These are phyloP conservation scores for Spirogloea muscicola DNA, from an alignment of 139 green algal species.

Conservation along the genomic window DNA sequence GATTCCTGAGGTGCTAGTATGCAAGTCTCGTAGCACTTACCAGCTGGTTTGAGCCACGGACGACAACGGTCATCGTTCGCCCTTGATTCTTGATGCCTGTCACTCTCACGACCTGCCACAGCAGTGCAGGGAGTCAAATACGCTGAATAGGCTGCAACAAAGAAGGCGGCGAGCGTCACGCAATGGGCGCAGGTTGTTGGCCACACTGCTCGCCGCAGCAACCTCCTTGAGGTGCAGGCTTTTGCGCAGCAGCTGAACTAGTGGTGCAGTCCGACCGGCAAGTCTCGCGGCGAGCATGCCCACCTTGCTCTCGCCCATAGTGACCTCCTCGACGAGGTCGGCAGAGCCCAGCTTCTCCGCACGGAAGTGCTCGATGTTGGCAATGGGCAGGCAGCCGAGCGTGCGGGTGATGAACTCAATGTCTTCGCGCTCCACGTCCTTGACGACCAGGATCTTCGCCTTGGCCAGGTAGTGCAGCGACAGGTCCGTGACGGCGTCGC, in stretches of 20 bases:
- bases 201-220: no score
- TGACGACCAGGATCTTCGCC: conserved; percentile 99
- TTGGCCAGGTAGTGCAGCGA: conserved; percentile 94
- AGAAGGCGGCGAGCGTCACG: no score
- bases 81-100: conserved; percentile 86
- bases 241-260: no score
- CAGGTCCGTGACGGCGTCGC: conserved; percentile 94
- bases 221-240: no score
- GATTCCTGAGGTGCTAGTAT: no score
- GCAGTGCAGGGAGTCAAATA: no score
- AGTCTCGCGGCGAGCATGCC: no score
- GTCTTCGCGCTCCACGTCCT: conserved; percentile 96
- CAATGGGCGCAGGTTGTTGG: no score
- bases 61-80: conserved; percentile 84
- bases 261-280: no score
- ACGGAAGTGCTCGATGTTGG: conserved; percentile 92
- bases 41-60: conserved; percentile 95
- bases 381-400: conserved; percentile 90
- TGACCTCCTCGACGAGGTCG: conserved; percentile 78
- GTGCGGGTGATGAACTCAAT: conserved; percentile 98
- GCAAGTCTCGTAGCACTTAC: conserved; percentile 44
- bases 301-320: conserved; percentile 54
- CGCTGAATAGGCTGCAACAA: no score
- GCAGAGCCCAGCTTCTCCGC: conserved; percentile 90
- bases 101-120: conserved; percentile 81